Base-by-base conservation (phyloP, 768 basidiomycete species). In the Cystofilobasidium ferigula region DNA sequence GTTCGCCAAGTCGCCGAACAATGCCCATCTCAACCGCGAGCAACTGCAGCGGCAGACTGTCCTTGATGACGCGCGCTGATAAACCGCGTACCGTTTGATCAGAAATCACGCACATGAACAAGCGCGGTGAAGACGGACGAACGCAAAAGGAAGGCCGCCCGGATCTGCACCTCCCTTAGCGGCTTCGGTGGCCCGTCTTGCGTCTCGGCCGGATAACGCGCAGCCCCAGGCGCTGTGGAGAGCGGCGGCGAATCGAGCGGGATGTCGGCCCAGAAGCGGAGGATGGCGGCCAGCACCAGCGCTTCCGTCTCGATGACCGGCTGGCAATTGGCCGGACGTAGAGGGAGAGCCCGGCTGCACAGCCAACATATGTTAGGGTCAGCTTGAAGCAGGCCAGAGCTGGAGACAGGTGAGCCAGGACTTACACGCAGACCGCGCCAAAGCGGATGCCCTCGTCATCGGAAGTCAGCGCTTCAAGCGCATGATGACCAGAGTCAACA, bases 21-120 rank as follows among this genome's bases (percentile, higher is more conserved):
- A 54, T 5, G 51, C 51, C 51, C 51, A 54, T 54, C 51, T 54
- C 51, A 28, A 54, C 8, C 51, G 32, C 5, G 51, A 54, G 51
- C 13, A 28, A 8, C 18, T 54, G 51, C 7, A 14, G 18, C 16
- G 18, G 30, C 7, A 32, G 28, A 8, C 20, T 3, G 28, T 6
- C 2, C 8, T 32, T 28, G 16, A 54, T 30, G 12, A 28, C 51
- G 28, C 51, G 26, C 18, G 28, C 51, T 54, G 28, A n/a, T 3
- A 10, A n/a, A 3, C n/a, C 2, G 48, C 9, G 48, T 7, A 9
- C 48, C 24, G 20, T n/a, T 13, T 9, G 13, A 18, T 22, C 20
- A 24, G 16, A 7, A 7, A 18, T 48, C 13, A 48, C 40, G 20
- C 45, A 48, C 20, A n/a, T 24, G 9, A 13, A 48, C 9, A 22